A percentile compares a stretch with the other conserved stretches of the same genome.
Evolutionary conservation across 2,329 filamentous ascomycete genomes (phyloP).

Genomic region (Fusarium verticillioides): DNA sequence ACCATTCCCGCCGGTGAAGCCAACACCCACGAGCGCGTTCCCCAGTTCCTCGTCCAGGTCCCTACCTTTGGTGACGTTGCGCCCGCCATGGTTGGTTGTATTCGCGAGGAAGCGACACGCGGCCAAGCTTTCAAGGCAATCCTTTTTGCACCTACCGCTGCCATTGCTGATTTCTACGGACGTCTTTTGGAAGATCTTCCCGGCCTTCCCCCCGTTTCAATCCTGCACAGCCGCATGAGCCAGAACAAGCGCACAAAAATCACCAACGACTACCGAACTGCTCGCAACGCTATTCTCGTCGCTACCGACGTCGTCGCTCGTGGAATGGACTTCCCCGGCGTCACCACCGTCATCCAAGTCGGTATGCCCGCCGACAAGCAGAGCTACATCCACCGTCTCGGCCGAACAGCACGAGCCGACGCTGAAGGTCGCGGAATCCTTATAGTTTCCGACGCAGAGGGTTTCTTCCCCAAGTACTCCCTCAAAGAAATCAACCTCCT

Average conservation of each 20-base stretch:
- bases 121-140: constrained; percentile 80
- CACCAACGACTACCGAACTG: constrained; percentile 71
- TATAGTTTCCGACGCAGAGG: constrained; percentile 64
- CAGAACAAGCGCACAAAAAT: constrained; percentile 63
- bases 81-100: constrained; percentile 67
- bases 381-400: constrained; percentile 75
- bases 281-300: constrained; percentile 65
- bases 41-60: constrained; percentile 75
- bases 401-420: constrained; percentile 73
- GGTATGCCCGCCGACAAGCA: constrained; percentile 69
- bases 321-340: constrained; percentile 78
- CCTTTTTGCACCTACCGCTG: constrained; percentile 76
- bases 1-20: constrained; percentile 80
- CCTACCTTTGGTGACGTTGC: constrained; percentile 77
- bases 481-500: constrained; percentile 66
- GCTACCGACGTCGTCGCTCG: constrained; percentile 78
- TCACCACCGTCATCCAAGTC: constrained; percentile 73
- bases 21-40: constrained; percentile 80
- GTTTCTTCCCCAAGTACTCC: constrained; percentile 60
- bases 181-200: constrained; percentile 55
- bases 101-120: constrained; percentile 58
- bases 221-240: constrained; percentile 63
- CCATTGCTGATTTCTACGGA: constrained; percentile 62
- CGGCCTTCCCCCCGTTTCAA: constrained; percentile 56
- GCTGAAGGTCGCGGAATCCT: constrained; percentile 72